Evolutionary conservation across 345 rosid genomes (phyloP), one percentile per base, ranked within the genome.

Genomic region (Theobroma cacao): DNA sequence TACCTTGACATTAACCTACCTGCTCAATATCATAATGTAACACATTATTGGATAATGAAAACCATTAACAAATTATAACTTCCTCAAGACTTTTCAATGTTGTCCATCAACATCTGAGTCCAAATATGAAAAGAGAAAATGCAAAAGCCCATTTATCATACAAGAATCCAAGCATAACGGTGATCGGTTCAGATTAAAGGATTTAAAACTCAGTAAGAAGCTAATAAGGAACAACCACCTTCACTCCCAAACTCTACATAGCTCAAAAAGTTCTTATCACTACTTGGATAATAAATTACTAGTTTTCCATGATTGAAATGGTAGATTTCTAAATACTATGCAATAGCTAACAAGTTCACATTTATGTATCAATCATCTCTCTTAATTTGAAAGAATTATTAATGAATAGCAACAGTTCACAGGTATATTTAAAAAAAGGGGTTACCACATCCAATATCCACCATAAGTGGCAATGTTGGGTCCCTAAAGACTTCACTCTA

Each of bases 381-480:
- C 6, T 10, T 2, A n/a, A 53, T n/a, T 38, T 24, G 11, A 71
- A 47, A 50, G 22, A 71, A 20, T 50, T 18, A 50, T 70, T 10
- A 28, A 15, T 28, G 36, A 8, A 69, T 69, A 47, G 58, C 59
- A 70, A 22, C 73, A 45, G 26, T 69, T 30, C 47, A 40, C 36
- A 26, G 74, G 47, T 69, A 50, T 1, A 40, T 40, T n/a, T 24
- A 60, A 22, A 71, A 2, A 5, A 24, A 55, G 48, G 38, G 34
- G 74, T 82, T 90, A 93, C 98, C 98, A 76, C 99, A 80, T 80
- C 99, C 99, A 86, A 95, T 91, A 88, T 95, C 99, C 85, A 95
- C 92, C 97, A 92, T 93, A 38, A 95, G 88, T 13, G 97, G 99
- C 76, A 91, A 78, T 20, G 91, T 86, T 38, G 98, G 93, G 79